Evolutionary conservation across 2,329 filamentous ascomycete species (phyloP).

Genomic region (Arthroderma uncinatum): DNA sequence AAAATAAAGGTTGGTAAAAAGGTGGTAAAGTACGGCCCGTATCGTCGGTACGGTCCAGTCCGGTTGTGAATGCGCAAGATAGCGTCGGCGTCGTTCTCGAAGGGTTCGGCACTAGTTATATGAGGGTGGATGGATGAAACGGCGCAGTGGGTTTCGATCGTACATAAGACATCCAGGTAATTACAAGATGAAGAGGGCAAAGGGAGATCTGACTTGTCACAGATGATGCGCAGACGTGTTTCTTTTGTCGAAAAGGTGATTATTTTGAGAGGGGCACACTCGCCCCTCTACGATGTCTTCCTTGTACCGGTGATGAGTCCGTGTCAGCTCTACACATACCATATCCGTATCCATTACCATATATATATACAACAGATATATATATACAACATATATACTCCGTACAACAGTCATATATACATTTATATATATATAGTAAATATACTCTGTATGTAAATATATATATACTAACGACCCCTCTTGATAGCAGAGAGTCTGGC

Average conservation of each 20-base stretch:
- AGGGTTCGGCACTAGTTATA: background rate
- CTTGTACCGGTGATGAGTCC: no score
- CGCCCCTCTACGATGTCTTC: background rate
- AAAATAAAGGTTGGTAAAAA: background rate
- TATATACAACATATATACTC: no score
- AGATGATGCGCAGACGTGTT: background rate
- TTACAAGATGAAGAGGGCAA: background rate
- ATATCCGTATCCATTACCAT: no score
- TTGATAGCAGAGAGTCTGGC: no score
- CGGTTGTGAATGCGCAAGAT: background rate
- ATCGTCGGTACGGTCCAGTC: constrained; percentile 4
- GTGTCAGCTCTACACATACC: no score
- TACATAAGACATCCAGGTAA: background rate
- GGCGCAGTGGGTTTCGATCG: background rate
- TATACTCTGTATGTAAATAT: no score
- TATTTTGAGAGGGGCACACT: background rate
- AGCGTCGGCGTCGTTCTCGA: background rate
- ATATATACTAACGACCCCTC: no score
- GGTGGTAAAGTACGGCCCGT: background rate
- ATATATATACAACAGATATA: no score
- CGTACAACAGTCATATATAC: background rate
- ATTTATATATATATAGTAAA: no score
- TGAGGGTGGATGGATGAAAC: background rate
- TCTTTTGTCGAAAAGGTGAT: background rate
- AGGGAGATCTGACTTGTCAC: background rate